Conservation (phyloP, 352 stramenopile genomes). For the Phytophthora agathidicida region DNA sequence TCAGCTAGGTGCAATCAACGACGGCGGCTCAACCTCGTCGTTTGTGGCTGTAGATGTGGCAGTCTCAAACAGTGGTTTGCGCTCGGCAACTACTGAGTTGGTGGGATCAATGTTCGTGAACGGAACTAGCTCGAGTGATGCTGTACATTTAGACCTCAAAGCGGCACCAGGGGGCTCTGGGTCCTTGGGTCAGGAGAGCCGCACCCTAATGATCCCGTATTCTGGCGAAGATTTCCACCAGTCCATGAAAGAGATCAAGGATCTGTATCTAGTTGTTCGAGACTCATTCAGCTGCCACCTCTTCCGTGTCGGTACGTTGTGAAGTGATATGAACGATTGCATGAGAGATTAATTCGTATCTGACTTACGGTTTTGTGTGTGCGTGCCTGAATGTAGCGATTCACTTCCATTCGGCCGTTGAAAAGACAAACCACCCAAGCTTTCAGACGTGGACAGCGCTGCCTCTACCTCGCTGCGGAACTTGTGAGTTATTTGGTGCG, state of each 20-base stretch:
- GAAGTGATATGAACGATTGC: neutral
- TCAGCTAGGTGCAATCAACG: conserved; percentile 7
- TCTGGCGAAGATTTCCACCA: conserved; percentile 15
- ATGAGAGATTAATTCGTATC: neutral
- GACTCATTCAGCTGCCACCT: conserved; percentile 62
- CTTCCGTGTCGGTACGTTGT: conserved; percentile 59
- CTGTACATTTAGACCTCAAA: conserved; percentile 25
- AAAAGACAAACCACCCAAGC: conserved; percentile 12
- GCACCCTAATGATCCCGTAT: conserved; percentile 32
- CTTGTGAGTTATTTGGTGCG: conserved; percentile 55
- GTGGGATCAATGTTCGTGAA: conserved; percentile 41
- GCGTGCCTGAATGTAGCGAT: conserved; percentile 17
- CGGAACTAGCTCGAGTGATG: conserved; percentile 38
- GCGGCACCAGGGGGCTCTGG: conserved; percentile 2
- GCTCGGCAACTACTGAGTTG: conserved; percentile 36
- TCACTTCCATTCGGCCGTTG: conserved; percentile 19
- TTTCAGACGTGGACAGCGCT: conserved; percentile 52
- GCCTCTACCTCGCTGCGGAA: conserved; percentile 55
- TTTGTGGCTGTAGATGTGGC: conserved; percentile 38
- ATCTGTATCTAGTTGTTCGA: conserved; percentile 54
- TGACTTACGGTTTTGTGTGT: neutral
- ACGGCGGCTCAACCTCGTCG: neutral
- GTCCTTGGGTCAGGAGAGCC: neutral
- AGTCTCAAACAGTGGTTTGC: conserved; percentile 50
- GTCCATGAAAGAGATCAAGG: conserved; percentile 21